Conservation (phyloP, 2,329 filamentous ascomycete species). For the Fusarium vanettenii region DNA sequence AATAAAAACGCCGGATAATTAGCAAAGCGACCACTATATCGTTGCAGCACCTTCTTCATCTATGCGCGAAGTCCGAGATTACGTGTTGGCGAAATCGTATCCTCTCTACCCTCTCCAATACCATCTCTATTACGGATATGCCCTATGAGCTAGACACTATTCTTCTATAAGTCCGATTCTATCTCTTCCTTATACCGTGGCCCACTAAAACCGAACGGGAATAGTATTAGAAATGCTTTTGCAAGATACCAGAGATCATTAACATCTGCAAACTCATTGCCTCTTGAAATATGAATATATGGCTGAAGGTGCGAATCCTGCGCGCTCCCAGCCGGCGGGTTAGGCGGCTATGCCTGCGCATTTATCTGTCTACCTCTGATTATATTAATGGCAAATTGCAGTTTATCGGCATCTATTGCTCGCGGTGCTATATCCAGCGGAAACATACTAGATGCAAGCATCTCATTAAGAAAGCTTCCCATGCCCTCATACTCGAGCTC, state of each 20-base stretch:
- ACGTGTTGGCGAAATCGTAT: neutral
- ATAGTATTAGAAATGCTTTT: constrained; percentile 12
- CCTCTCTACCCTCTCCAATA: neutral
- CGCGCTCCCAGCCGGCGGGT: neutral
- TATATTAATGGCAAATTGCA: constrained; percentile 8
- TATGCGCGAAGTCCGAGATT: constrained; percentile 4
- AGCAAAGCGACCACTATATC: neutral
- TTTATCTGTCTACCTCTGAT: neutral
- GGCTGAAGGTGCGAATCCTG: neutral
- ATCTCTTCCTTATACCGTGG: neutral
- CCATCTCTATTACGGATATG: neutral
- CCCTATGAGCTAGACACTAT: neutral
- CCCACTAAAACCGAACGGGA: neutral
- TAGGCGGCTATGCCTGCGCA: neutral
- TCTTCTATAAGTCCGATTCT: neutral
- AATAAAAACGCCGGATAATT: neutral
- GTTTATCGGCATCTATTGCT: neutral
- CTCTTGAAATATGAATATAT: constrained; percentile 9
- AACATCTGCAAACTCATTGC: neutral
- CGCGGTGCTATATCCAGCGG: constrained; percentile 1
- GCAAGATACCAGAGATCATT: constrained; percentile 9
- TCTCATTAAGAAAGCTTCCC: constrained; percentile 2
- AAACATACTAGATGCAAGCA: constrained; percentile 11
- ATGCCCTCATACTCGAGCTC: constrained; percentile 3
- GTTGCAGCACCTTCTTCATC: neutral